These are phyloP conservation scores for Termitomyces sp. DNA, from an alignment of 768 basidiomycete species.

Conservation along the genomic window DNA sequence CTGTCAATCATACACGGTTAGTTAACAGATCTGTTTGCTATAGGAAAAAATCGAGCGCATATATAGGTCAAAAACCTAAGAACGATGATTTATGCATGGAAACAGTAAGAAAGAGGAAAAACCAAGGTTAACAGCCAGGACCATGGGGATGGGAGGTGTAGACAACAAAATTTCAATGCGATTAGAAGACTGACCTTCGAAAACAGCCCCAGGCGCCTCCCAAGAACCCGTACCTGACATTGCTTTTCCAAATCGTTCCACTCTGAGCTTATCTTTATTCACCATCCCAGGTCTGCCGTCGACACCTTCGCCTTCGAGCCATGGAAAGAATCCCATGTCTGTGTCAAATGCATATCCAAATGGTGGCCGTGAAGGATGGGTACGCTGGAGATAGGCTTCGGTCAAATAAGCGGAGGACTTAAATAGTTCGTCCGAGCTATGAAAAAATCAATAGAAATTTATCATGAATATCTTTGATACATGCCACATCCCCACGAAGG, in stretches of 20 bases:
- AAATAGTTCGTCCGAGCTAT: conserved; percentile 70
- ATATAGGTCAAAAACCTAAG: neutral
- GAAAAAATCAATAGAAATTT: neutral
- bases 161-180: neutral
- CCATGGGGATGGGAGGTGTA: neutral
- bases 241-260: conserved; percentile 68
- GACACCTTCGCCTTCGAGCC: conserved; percentile 51
- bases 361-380: conserved; percentile 50
- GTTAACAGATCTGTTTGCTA: neutral
- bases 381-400: conserved; percentile 48
- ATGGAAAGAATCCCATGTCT: conserved; percentile 56
- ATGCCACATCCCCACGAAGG: conserved; percentile 65
- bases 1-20: conserved; percentile 23
- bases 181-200: conserved; percentile 36
- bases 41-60: neutral
- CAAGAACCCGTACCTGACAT: conserved; percentile 71
- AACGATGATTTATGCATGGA: neutral
- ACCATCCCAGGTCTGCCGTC: neutral
- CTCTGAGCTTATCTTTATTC: conserved; percentile 44
- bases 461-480: conserved; percentile 14
- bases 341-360: conserved; percentile 66
- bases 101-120: neutral
- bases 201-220: conserved; percentile 58
- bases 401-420: conserved; percentile 74
- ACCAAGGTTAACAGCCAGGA: neutral